Conservation (phyloP, 1,139 yeast species). For the Spencermartinsiella ligniputridi region DNA sequence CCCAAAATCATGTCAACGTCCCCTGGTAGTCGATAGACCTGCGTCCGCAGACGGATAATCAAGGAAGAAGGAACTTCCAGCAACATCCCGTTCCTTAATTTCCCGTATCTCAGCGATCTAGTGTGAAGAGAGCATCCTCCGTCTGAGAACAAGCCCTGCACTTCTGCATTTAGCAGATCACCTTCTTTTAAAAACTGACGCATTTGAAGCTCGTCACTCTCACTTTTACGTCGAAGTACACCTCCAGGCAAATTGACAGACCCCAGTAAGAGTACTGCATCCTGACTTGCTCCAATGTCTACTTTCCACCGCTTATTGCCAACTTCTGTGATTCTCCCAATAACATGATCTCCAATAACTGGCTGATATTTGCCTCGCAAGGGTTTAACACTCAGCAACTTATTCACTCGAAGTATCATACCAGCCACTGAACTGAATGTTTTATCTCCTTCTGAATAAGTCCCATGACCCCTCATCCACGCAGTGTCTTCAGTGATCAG, state of each 20-base stretch:
- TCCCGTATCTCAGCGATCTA: conserved; percentile 91
- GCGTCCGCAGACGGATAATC: conserved; percentile 79
- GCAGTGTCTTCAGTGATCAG: conserved; percentile 89
- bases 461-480: conserved; percentile 99
- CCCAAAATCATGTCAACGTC: conserved; percentile 87
- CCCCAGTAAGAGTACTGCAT: conserved; percentile 88
- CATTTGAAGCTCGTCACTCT: conserved; percentile 96
- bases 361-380: conserved; percentile 84
- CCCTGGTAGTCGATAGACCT: conserved; percentile 83
- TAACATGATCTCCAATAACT: conserved; percentile 93
- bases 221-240: conserved; percentile 85
- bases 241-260: conserved; percentile 98
- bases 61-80: conserved; percentile 76
- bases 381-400: conserved; percentile 80
- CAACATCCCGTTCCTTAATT: conserved; percentile 85
- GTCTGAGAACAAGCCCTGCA: conserved; percentile 81
- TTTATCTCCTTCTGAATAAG: conserved; percentile 63
- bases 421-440: conserved; percentile 95
- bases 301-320: conserved; percentile 96
- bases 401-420: conserved; percentile 76
- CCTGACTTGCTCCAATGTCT: conserved; percentile 90
- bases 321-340: conserved; percentile 92
- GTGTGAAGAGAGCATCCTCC: conserved; percentile 95
- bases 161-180: conserved; percentile 94
- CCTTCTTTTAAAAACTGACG: conserved; percentile 91